Evolutionary conservation across 108 stramenopile genomes (phyloP), one percentile per base, ranked within the genome.

Genomic region (Nitzschia sp.): DNA sequence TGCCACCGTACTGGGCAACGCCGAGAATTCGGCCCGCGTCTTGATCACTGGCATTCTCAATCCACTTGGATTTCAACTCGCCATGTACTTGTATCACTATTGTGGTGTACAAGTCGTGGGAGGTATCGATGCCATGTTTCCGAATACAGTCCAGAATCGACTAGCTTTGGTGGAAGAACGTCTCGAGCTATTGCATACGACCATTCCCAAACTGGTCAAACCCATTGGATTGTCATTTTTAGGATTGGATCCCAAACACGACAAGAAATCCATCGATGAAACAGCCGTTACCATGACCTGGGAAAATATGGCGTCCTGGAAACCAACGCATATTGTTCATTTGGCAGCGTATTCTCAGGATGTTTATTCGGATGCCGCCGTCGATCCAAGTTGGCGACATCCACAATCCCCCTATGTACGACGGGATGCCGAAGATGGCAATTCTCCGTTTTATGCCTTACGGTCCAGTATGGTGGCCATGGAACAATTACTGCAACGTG

Each of bases 251-350:
- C 75, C 84, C 1, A 64, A 72, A 67, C n/a, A 9, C 32, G 29
- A 31, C 54, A 1, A n/a, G 8, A 62, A 28, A 29, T 24, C 23
- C 2, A 4, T 26, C 26, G 27, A 49, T 24, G 36, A 31, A 66
- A 51, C 25, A 61, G 66, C 34, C 33, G 46, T 32, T 17, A n/a
- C n/a, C n/a, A n/a, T n/a, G n/a, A n/a, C n/a, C n/a, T n/a, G n/a
- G n/a, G 49, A 21, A 36, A 59, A 46, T 15, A 11, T 61, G n/a
- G 5, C 27, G 19, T 46, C 26, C 25, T 36, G 47, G 69, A 61
- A 79, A 51, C 88, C 91, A 3, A 90, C 91, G 0, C 92, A 93
- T 66, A 72, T 93, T 53, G 87, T 93, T 0, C 92, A 93, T 64
- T 67, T 93, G 54, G 80, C 86, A 35, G 75, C 83, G 0, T 85